Base-by-base conservation (phyloP, 2,329 filamentous ascomycete species). In the Penicillium sp. region DNA sequence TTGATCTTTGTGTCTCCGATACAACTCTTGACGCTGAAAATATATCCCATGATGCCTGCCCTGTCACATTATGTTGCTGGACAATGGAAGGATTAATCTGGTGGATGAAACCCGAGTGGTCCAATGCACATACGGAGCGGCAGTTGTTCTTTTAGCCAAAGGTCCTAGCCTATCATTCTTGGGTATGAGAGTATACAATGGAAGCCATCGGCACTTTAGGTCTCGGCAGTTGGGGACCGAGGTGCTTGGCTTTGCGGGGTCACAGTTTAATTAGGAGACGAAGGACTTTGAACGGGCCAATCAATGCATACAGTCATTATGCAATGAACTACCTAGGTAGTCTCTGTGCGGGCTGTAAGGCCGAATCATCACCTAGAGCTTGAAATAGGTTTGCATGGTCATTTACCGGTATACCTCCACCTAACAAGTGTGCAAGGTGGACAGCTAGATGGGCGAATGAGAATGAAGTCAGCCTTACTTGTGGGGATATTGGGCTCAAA, bases 201-300 rank as follows among this genome's bases (percentile, higher is more conserved):
- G 10, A 51, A 40, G 16, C 16, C 19, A 34, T 30, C 35, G 19
- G 36, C 16, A 41, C 7, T 35, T 47, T 7, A 29, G 16, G n/a
- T 9, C 42, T 53, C 36, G 50, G 50, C 6, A 53, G 38, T 41
- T 30, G 50, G 8, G 8, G 23, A 41, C 36, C 43, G 36, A 42
- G 36, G 43, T 45, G 47, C 29, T 46, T 51, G 48, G 41, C 26
- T 42, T 49, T 49, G 47, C 47, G 47, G 47, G 47, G 47, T 42
- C 26, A 14, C 2, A 30, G 41, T 8, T 29, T 27, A 10, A 16
- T 13, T 4, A 18, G 32, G 23, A 23, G 23, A 23, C 5, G 23
- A 23, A 23, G 23, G 23, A 23, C 23, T 23, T 23, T 5, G 23
- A 23, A 23, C 3, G 5, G 3, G 5, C 5, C 23, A 23, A n/a